These are phyloP conservation scores for Pythium sukuiense DNA, from an alignment of 352 stramenopile species.

Conservation along the genomic window DNA sequence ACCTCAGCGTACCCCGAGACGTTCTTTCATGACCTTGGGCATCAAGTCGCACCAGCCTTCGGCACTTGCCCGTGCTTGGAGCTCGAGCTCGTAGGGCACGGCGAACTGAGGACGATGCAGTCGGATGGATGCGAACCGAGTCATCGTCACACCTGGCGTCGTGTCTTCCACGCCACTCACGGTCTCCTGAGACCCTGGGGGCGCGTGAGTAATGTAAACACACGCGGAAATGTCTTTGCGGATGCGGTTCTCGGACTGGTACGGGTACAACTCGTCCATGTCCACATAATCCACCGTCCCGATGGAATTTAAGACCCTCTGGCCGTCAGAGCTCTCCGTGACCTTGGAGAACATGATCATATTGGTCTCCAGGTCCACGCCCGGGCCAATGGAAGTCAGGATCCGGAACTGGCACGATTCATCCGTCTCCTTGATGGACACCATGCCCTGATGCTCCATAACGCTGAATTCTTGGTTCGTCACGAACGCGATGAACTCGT, in stretches of 20 bases:
- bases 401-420: slow-evolving; percentile 9
- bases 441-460: slow-evolving; percentile 12
- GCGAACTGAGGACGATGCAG: slow-evolving; percentile 7
- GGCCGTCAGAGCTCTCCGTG: not conserved
- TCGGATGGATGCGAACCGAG: slow-evolving; percentile 1
- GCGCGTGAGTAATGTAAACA: not conserved
- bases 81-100: not conserved
- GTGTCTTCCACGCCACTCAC: not conserved
- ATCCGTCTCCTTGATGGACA: slow-evolving; percentile 17
- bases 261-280: slow-evolving; percentile 15
- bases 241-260: slow-evolving; percentile 8
- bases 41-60: slow-evolving; percentile 5
- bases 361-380: slow-evolving; percentile 19
- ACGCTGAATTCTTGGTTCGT: slow-evolving; percentile 13
- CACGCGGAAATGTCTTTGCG: slow-evolving; percentile 12
- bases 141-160: not conserved
- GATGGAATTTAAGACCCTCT: not conserved
- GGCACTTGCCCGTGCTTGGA: not conserved
- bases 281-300: slow-evolving; percentile 18
- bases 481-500: slow-evolving; percentile 10
- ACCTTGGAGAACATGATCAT: slow-evolving; percentile 7
- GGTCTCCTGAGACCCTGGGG: not conserved
- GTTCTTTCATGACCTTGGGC: not conserved
- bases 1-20: too few species aligned
- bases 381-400: not conserved